Conservation (phyloP, 78 protist species). For the slime mould (Dictyostelium discoideum) region DNA sequence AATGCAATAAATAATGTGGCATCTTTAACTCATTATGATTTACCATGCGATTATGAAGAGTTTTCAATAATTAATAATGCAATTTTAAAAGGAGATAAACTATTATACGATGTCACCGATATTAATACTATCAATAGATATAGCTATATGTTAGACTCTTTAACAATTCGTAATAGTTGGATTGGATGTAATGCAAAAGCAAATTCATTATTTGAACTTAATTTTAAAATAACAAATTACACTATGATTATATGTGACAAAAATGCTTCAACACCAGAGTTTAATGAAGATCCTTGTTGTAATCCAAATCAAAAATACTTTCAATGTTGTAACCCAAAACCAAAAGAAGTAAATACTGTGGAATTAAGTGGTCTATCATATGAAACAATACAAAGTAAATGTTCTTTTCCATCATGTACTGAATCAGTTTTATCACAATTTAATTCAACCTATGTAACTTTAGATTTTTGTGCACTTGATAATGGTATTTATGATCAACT, state of each 20-base stretch:
- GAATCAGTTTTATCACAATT: background rate
- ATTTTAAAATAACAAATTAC: too few relatives aligned
- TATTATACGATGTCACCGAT: background rate
- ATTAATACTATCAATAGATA: background rate
- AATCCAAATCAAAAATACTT: background rate
- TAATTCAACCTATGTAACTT: background rate
- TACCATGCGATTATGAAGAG: background rate
- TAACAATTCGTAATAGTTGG: constrained; percentile 26
- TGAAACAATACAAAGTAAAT: background rate
- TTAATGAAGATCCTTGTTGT: constrained; percentile 33
- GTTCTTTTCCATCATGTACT: background rate
- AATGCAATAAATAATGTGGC: background rate
- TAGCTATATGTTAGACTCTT: background rate
- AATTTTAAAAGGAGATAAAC: background rate
- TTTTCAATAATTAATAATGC: background rate
- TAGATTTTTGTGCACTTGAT: background rate
- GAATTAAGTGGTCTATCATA: background rate
- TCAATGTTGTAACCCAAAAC: constrained; percentile 45
- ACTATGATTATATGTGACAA: background rate
- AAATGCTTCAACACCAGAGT: background rate
- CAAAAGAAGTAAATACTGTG: too few relatives aligned
- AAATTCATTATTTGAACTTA: background rate
- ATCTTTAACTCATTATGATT: too few relatives aligned
- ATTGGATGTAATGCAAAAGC: background rate
- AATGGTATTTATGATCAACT: background rate